phyloP scores from a whole-genome alignment of 2,329 filamentous ascomycete genomes.

The Colletotrichum sublineola region DNA sequence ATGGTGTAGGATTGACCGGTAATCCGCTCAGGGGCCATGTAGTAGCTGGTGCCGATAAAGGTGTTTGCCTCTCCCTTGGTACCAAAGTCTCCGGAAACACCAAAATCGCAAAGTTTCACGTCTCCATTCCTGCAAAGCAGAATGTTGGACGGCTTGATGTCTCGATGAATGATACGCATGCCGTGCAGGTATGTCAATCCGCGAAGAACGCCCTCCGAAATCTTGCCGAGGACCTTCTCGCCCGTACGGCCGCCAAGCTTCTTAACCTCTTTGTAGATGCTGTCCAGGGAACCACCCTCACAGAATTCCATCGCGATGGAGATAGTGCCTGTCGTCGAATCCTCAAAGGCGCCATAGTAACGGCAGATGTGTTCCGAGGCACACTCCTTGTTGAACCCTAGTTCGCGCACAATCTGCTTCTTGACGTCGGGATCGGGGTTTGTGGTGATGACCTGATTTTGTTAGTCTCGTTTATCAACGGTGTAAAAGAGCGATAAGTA shows the following conservation, averaged over 20 bases:
- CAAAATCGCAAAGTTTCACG: conserved; percentile 98
- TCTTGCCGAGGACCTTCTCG: conserved; percentile 96
- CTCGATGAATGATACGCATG: conserved; percentile 97
- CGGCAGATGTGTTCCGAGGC: conserved; percentile 96
- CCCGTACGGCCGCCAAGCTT: conserved; percentile 93
- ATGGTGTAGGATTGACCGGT: conserved; percentile 98
- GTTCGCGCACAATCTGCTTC: conserved; percentile 96
- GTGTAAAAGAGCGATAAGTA: conserved; percentile 55
- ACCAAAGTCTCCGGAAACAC: conserved; percentile 96
- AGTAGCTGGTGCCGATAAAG: conserved; percentile 98
- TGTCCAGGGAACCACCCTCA: conserved; percentile 94
- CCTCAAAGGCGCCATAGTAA: conserved; percentile 97
- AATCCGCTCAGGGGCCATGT: conserved; percentile 99
- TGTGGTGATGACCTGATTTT: conserved; percentile 88
- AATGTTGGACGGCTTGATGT: conserved; percentile 99
- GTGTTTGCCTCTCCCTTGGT: conserved; percentile 99
- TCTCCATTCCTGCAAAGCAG: conserved; percentile 91
- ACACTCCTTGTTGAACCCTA: conserved; percentile 98
- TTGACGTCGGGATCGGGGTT: conserved; percentile 98
- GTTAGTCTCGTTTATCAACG: conserved; percentile 8
- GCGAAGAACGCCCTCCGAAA: conserved; percentile 93
- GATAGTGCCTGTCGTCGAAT: conserved; percentile 95
- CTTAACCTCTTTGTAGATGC: conserved; percentile 97
- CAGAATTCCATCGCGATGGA: conserved; percentile 99
- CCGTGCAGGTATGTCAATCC: conserved; percentile 95